Conservation (phyloP, 1,284 basidiomycete genomes). For the Somion occarium region DNA sequence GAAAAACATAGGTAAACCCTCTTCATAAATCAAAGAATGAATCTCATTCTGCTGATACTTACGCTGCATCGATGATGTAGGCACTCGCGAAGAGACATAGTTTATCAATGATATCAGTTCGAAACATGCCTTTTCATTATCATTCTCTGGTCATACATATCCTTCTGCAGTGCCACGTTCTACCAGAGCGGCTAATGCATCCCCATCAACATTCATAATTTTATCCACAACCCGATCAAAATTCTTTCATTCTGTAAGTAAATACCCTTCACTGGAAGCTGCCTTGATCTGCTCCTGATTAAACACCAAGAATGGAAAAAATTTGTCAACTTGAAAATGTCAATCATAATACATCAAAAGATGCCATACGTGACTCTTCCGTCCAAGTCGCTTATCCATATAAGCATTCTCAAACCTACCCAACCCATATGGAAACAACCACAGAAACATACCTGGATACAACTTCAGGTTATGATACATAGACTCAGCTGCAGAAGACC, state of each 20-base stretch:
- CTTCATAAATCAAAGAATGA: slow-evolving; percentile 28
- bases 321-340: slow-evolving; percentile 31
- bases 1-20: slow-evolving; percentile 32
- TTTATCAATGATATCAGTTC: slow-evolving; percentile 30
- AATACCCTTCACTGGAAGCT: slow-evolving; percentile 22
- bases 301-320: slow-evolving; percentile 30
- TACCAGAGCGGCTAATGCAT: slow-evolving; percentile 20
- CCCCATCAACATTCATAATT: slow-evolving; percentile 22
- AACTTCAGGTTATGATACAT: slow-evolving; percentile 23
- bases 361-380: slow-evolving; percentile 17
- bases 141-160: slow-evolving; percentile 21
- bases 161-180: slow-evolving; percentile 17
- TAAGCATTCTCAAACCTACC: slow-evolving; percentile 18
- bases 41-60: slow-evolving; percentile 31
- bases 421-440: slow-evolving; percentile 25
- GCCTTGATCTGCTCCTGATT: slow-evolving; percentile 20
- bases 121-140: slow-evolving; percentile 32
- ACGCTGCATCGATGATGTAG: slow-evolving; percentile 27
- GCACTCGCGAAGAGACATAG: slow-evolving; percentile 26
- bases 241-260: slow-evolving; percentile 22
- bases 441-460: slow-evolving; percentile 28
- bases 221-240: slow-evolving; percentile 24
- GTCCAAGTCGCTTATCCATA: neutral
- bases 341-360: slow-evolving; percentile 36
- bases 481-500: slow-evolving; percentile 12